A percentile compares a stretch with the other conserved stretches of the same genome.
These are phyloP conservation scores for Epichloe sibirici DNA, from an alignment of 2,329 filamentous ascomycete species.

Conservation along the genomic window DNA sequence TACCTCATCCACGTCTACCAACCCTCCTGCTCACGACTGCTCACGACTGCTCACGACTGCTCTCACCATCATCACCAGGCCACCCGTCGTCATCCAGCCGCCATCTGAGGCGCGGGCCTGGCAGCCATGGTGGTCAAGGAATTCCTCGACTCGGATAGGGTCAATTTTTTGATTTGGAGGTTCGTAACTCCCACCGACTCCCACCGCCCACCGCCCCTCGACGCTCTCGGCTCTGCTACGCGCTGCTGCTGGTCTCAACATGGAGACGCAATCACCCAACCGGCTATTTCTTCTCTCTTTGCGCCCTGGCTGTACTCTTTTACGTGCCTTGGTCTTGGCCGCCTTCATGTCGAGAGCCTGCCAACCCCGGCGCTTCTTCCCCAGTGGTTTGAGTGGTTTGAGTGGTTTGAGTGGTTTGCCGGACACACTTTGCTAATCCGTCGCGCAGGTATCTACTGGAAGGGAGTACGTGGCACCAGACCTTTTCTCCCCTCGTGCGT, in stretches of 20 bases:
- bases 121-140: constrained; percentile 42
- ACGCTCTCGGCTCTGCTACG: neutral
- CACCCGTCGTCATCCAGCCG: constrained; percentile 18
- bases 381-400: neutral
- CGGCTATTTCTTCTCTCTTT: constrained; percentile 7
- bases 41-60: neutral
- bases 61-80: constrained; percentile 3
- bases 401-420: neutral
- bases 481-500: neutral
- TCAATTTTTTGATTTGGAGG: constrained; percentile 63
- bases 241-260: neutral
- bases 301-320: constrained; percentile 1
- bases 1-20: neutral
- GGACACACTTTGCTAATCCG: constrained; percentile 2
- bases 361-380: constrained; percentile 5
- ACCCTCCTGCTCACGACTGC: neutral
- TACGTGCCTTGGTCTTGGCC: constrained; percentile 10
- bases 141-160: constrained; percentile 51
- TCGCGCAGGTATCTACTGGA: constrained; percentile 43
- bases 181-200: constrained; percentile 29
- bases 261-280: constrained; percentile 1
- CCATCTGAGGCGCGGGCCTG: constrained; percentile 19
- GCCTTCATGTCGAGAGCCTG: constrained; percentile 7
- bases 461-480: constrained; percentile 42
- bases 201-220: constrained; percentile 4